Evolutionary conservation across 306 rosid genomes (phyloP), one percentile per base, ranked within the genome.

Genomic region (Nissolia schottii): DNA sequence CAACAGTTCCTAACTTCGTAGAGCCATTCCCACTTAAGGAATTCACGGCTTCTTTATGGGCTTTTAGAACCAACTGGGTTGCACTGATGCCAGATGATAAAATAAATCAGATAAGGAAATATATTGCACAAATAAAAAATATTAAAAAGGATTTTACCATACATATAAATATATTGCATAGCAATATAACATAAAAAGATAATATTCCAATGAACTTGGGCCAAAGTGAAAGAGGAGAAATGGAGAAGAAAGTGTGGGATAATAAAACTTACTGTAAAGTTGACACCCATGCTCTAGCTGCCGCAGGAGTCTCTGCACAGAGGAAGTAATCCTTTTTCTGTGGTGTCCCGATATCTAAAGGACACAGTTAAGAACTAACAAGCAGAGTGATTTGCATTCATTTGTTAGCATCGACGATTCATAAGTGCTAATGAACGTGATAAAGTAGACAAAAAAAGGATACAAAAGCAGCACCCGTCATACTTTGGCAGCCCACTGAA

Each of bases 251-350:
- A 58, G 49, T 19, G 11, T 23, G 11, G 24, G 34, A 27, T 18
- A 3, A 18, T 18, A 18, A 49, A 77, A 88, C 99, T 82, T 85
- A 95, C 99, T 91, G 97, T 74, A 95, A 84, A 10, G 99, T 91
- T 74, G 90, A 80, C 34, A 92, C 99, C 99, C 99, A 95, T 57
- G 99, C 99, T 85, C 90, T 88, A 50, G 99, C 97, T 45, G 99
- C 97, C 77, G 84, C 96, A 67, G 97, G 90, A 78, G 99, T 95
- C 86, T 95, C 97, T 0, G 99, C 97, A 79, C 99, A 95, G 28
- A 95, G 97, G 81, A 95, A 91, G 80, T 91, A 92, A 81, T 95
- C 99, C 78, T 88, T 87, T 82, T 89, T 95, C 86, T 91, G 99
- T 12, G 99, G 99, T 41, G 96, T 95, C 45, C 99, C 97, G 56